phyloP scores from a whole-genome alignment of 163 green algal genomes.

The Chloroidium sp. region DNA sequence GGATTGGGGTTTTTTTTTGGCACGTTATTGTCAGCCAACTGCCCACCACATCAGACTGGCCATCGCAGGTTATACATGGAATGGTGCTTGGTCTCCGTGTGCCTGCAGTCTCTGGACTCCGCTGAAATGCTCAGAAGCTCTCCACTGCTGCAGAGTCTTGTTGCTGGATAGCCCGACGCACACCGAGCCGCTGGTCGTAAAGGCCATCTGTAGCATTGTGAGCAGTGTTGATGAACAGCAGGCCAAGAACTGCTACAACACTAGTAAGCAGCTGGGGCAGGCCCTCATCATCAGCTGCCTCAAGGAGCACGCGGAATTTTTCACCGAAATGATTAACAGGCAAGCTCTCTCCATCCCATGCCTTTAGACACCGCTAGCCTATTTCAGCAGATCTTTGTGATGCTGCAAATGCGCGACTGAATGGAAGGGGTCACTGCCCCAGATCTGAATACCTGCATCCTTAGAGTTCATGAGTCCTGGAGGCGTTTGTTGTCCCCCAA shows the following conservation, averaged over 20 bases:
- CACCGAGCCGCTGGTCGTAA: constrained; percentile 41
- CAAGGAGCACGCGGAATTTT: constrained; percentile 65
- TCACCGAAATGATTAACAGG: constrained; percentile 44
- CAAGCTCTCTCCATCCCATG: background rate
- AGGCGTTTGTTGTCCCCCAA: no score
- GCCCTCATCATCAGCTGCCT: constrained; percentile 51
- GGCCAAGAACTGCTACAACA: constrained; percentile 53
- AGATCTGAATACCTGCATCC: no score
- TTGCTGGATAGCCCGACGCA: constrained; percentile 45
- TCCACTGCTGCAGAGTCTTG: constrained; percentile 30
- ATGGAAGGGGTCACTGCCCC: no score
- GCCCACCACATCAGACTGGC: no score
- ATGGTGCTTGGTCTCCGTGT: background rate
- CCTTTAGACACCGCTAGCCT: no score
- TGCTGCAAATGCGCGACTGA: no score
- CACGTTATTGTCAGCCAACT: no score
- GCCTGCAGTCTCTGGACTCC: background rate
- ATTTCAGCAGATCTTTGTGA: no score
- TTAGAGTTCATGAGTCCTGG: no score
- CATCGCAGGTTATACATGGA: no score
- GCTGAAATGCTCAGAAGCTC: background rate
- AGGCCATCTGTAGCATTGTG: constrained; percentile 37
- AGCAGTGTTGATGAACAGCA: constrained; percentile 31
- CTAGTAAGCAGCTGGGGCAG: constrained; percentile 46
- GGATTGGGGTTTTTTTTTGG: no score